Evolutionary conservation across 192 early-diverging fungal genomes (phyloP), one percentile per base, ranked within the genome.

Genomic region (Chytriomyces confervae): DNA sequence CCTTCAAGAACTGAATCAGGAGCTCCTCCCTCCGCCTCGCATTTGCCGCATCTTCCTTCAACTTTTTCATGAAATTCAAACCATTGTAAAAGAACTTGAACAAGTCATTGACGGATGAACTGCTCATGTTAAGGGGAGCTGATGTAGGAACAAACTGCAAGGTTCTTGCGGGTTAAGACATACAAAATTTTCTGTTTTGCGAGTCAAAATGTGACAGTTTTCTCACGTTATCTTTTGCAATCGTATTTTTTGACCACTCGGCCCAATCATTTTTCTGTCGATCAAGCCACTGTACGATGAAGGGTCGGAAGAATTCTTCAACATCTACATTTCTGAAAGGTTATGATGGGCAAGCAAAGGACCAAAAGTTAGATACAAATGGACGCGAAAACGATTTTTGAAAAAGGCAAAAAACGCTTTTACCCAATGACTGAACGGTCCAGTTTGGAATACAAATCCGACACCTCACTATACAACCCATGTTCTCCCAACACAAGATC

Each of bases 31-130:
- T 73, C 71, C 72, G n/a, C 11, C 45, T 11, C 44, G 6, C n/a
- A 45, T 91, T 89, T 18, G 79, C 78, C 13, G 86, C 80, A 8
- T 85, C 86, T 87, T 88, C 93, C 51, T 91, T 84, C 50, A 95
- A 71, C 62, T 88, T 85, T 53, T 89, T 87, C 10, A 95, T 76
- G 75, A 92, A 95, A 18, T 88, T 86, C 62, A 94, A 72, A 5
- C 91, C 90, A 66, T 88, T 86, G 69, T 93, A 86, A 80, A 94
- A 94, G 62, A 89, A 89, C n/a, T 89, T 88, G 80, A 95, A 95
- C 6, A 95, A 71, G 78, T 95, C 93, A 20, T 91, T 84, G 45
- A 94, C 89, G 3, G 94, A 95, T 5, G 92, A 89, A 2, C 94
- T 95, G 79, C 92, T 86, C 27, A 87, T 82, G 45, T 75, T 61